A percentile compares a stretch with the other conserved stretches of the same genome.
phyloP scores from a whole-genome alignment of 306 rosid genomes.

The Cucurbita moschata region DNA sequence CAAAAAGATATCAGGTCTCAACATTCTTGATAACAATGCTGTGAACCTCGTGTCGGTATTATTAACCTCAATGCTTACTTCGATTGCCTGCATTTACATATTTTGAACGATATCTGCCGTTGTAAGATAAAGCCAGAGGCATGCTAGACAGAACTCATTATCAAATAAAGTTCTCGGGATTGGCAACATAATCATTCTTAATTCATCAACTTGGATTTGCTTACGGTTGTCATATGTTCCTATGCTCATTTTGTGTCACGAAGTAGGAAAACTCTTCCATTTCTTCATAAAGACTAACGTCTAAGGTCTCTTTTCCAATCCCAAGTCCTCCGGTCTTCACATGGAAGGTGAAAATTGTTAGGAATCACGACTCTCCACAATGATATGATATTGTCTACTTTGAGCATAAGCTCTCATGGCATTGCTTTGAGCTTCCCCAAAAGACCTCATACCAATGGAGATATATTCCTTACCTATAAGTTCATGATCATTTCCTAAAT shows the following conservation, averaged over 20 bases:
- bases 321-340: neutral
- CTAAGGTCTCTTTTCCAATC: neutral
- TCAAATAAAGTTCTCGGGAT: neutral
- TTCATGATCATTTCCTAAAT: too few relatives aligned
- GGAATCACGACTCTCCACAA: too few relatives aligned
- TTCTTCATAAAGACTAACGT: too few relatives aligned
- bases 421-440: too few relatives aligned
- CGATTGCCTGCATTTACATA: slow-evolving; percentile 36
- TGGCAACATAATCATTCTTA: neutral
- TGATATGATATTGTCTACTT: too few relatives aligned
- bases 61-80: slow-evolving; percentile 51
- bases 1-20: slow-evolving; percentile 56
- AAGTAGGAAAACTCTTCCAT: neutral
- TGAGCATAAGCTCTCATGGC: too few relatives aligned
- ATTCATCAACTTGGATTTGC: neutral
- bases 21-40: slow-evolving; percentile 72
- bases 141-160: neutral
- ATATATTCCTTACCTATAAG: too few relatives aligned
- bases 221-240: neutral
- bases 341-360: neutral
- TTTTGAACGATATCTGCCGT: slow-evolving; percentile 25
- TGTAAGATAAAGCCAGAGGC: neutral
- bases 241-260: neutral
- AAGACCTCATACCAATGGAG: too few relatives aligned
- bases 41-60: slow-evolving; percentile 65